Percentiles rank a stretch among this genome's conserved stretches.
These are phyloP conservation scores for Cydonia oblonga DNA, from an alignment of 331 rosid species.

Conservation along the genomic window DNA sequence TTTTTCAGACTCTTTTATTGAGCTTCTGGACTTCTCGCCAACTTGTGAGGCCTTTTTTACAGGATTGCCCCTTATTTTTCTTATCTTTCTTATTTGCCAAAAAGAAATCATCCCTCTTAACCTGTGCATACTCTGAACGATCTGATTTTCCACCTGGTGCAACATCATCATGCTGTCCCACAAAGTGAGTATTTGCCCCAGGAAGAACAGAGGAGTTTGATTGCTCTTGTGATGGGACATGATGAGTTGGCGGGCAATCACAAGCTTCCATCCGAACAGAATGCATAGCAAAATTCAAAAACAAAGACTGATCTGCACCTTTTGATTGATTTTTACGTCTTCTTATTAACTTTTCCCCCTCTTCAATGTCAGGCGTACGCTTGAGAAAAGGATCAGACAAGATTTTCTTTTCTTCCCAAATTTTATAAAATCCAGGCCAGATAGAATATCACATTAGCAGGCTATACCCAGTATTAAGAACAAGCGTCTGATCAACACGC, in stretches of 20 bases:
- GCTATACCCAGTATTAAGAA: conserved; percentile 67
- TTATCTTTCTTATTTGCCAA: conserved; percentile 58
- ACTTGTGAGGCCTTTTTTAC: conserved; percentile 68
- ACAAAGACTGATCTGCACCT: conserved; percentile 77
- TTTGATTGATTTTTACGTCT: conserved; percentile 70
- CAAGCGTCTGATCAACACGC: conserved; percentile 83
- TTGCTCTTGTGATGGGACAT: conserved; percentile 42
- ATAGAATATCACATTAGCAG: not conserved
- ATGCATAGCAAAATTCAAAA: conserved; percentile 92
- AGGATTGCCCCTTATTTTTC: conserved; percentile 43
- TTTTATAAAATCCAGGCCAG: not conserved
- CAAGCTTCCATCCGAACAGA: conserved; percentile 97
- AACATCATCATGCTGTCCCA: conserved; percentile 37
- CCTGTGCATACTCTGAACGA: conserved; percentile 45
- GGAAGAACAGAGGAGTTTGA: conserved; percentile 64
- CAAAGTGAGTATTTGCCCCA: conserved; percentile 47
- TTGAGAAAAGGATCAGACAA: conserved; percentile 10
- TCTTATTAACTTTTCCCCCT: conserved; percentile 85
- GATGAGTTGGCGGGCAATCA: conserved; percentile 86
- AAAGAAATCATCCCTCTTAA: conserved; percentile 37
- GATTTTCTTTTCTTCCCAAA: not conserved
- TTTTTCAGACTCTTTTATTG: conserved; percentile 72
- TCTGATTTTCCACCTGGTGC: conserved; percentile 42
- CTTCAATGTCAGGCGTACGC: conserved; percentile 79
- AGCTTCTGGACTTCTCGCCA: conserved; percentile 62